phyloP scores from a whole-genome alignment of 345 rosid species.

The Salix udensis region DNA sequence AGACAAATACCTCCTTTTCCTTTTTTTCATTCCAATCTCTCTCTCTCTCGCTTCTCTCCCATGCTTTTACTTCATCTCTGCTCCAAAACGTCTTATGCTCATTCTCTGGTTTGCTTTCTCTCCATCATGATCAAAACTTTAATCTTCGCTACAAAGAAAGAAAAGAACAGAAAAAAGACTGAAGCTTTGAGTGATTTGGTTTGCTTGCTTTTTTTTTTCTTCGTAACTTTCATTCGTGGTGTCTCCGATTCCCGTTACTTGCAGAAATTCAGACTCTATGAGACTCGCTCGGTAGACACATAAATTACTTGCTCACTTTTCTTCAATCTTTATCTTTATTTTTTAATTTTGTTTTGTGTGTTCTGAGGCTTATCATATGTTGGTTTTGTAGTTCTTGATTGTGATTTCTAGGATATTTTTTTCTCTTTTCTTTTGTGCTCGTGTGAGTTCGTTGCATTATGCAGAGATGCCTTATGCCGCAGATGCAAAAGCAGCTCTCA shows the following conservation, averaged over 20 bases:
- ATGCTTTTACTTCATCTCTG: not conserved
- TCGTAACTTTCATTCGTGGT: conserved; percentile 15
- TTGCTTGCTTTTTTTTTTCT: not conserved
- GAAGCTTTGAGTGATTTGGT: not conserved
- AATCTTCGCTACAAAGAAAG: not conserved
- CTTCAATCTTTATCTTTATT: not conserved
- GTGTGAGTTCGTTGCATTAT: not conserved
- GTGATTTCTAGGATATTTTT: not conserved
- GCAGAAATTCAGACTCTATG: conserved; percentile 78
- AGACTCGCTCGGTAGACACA: conserved; percentile 69
- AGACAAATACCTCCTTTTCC: too few relatives aligned
- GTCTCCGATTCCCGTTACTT: conserved; percentile 38
- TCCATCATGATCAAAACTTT: not conserved
- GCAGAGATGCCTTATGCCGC: too few relatives aligned
- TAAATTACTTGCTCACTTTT: not conserved
- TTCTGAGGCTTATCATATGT: not conserved
- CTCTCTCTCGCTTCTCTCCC: not conserved
- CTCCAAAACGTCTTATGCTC: not conserved
- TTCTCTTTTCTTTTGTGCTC: not conserved
- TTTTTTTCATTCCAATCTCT: not conserved
- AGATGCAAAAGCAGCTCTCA: too few relatives aligned
- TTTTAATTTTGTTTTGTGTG: not conserved
- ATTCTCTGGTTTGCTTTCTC: not conserved
- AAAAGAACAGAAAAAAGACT: not conserved
- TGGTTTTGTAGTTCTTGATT: not conserved